Percentiles rank a stretch among this genome's conserved stretches.
These are phyloP conservation scores for Piedraia hortae DNA, from an alignment of 2,329 filamentous ascomycete species.

Conservation along the genomic window DNA sequence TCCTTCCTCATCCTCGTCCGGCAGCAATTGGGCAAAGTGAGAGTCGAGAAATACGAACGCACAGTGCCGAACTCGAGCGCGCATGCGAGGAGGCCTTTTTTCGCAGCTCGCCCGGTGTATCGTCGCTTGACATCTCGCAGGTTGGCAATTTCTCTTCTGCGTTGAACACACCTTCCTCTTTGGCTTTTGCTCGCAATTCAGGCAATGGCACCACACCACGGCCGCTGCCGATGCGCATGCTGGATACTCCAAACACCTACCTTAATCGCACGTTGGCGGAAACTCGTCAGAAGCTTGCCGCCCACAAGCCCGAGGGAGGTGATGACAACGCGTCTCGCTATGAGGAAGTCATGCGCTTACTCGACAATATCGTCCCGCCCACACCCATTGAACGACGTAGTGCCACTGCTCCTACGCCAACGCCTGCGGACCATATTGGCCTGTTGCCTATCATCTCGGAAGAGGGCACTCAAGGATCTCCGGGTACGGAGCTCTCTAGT, in stretches of 20 bases:
- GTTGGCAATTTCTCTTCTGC: slow-evolving; percentile 15
- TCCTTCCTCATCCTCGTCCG: slow-evolving; percentile 5
- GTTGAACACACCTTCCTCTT: slow-evolving; percentile 24
- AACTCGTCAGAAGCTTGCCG: slow-evolving; percentile 28
- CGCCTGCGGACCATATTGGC: slow-evolving; percentile 9
- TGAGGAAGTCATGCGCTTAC: slow-evolving; percentile 27
- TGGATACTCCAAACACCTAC: slow-evolving; percentile 23
- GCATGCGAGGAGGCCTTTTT: slow-evolving; percentile 87
- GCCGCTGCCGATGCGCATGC: slow-evolving; percentile 19
- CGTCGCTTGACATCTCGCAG: slow-evolving; percentile 16
- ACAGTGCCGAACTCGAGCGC: slow-evolving; percentile 62
- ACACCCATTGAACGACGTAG: slow-evolving; percentile 12
- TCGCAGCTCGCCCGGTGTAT: slow-evolving; percentile 30
- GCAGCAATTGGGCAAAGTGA: slow-evolving; percentile 22
- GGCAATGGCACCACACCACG: slow-evolving; percentile 11
- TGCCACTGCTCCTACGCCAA: slow-evolving; percentile 19
- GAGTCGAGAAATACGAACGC: slow-evolving; percentile 55
- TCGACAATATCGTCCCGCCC: slow-evolving; percentile 12
- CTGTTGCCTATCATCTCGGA: slow-evolving; percentile 25
- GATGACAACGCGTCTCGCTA: slow-evolving; percentile 23
- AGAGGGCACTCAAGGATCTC: too few species aligned
- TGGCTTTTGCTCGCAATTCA: slow-evolving; percentile 13
- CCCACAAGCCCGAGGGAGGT: slow-evolving; percentile 20
- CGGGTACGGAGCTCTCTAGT: too few species aligned
- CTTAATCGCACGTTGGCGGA: slow-evolving; percentile 28